Evolutionary conservation across 1,139 yeast species (phyloP).

Genomic region (Spathaspora sp.): DNA sequence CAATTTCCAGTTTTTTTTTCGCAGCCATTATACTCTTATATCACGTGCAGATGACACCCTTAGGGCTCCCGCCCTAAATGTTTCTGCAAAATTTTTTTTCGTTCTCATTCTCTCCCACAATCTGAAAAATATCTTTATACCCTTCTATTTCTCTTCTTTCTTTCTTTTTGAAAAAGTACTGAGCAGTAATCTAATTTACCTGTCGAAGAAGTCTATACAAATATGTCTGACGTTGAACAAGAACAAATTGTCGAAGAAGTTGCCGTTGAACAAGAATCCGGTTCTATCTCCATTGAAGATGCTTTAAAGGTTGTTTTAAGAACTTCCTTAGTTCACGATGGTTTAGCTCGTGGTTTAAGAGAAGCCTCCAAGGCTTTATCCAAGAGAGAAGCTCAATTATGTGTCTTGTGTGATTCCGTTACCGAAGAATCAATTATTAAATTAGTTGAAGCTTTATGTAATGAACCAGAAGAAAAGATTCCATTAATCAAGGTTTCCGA

Average conservation of each 20-base stretch:
- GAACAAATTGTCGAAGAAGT: slow-evolving; percentile 83
- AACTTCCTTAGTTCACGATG: slow-evolving; percentile 98
- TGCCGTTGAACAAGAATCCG: slow-evolving; percentile 82
- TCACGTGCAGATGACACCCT: slow-evolving; percentile 1
- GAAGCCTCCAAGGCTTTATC: slow-evolving; percentile 99
- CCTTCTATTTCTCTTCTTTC: slow-evolving; percentile 5
- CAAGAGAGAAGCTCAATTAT: slow-evolving; percentile 96
- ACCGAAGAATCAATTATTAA: slow-evolving; percentile 96
- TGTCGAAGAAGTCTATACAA: slow-evolving; percentile 81
- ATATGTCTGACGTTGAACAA: slow-evolving; percentile 85
- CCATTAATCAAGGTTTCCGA: slow-evolving; percentile 99
- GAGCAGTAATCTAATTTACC: slow-evolving; percentile 61
- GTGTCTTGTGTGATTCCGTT: slow-evolving; percentile 97
- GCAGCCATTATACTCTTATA: not conserved
- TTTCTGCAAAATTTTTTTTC: not conserved
- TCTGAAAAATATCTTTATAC: slow-evolving; percentile 16
- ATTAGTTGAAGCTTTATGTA: slow-evolving; percentile 98
- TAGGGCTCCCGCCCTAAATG: slow-evolving; percentile 9
- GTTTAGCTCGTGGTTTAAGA: slow-evolving; percentile 99
- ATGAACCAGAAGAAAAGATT: slow-evolving; percentile 94
- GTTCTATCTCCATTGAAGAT: slow-evolving; percentile 95
- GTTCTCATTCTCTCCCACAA: not conserved
- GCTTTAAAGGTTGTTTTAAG: slow-evolving; percentile 98
- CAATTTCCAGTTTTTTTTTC: not conserved
- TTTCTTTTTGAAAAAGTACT: slow-evolving; percentile 45